Base-by-base conservation (phyloP, 129 eudicot genomes). In the Saussurea involucrata region DNA sequence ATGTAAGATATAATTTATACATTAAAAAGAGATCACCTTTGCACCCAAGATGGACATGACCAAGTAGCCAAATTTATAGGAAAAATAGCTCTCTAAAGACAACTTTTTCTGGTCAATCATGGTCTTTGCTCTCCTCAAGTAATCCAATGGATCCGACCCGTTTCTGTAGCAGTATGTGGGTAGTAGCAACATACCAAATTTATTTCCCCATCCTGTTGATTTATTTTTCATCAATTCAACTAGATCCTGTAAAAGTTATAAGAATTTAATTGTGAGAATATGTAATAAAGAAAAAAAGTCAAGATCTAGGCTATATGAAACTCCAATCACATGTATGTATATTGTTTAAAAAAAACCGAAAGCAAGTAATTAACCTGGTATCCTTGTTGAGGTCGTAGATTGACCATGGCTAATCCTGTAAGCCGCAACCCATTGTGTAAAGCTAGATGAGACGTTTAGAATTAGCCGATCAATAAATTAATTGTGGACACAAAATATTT, bases 321-420 rank as follows among this genome's bases (percentile, higher is more conserved):
- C 29, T 27, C 3, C 49, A 3, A 4, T 4, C 34, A 40, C 15
- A 2, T n/a, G 20, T 53, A 53, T 53, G 2, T 5, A 5, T 18
- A 17, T 3, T 15, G 7, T 8, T 40, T 0, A 13, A 1, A 53
- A 53, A 49, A 53, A 18, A 4, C 7, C 0, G 12, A 42, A 1
- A 18, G 18, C 25, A 20, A 31, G 6, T n/a, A 63, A 8, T 17
- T 31, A 40, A 92, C 97, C 97, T 92, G 91, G 31, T 80, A 69
- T 72, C 92, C 90, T 12, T 83, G 33, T 24, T 83, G 88, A 49
- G 86, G 78, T 83, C 96, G 86, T 31, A 92, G 79, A 83, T 90
- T 92, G 24, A 90, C 92, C 93, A 92, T 88, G 76, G 92, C 93
- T 24, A 88, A 32, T 24, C 98, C 96, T 0, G 93, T 92, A 64